Base-by-base conservation (phyloP, 345 rosid genomes). In the Cardamine chenopodiifolia region DNA sequence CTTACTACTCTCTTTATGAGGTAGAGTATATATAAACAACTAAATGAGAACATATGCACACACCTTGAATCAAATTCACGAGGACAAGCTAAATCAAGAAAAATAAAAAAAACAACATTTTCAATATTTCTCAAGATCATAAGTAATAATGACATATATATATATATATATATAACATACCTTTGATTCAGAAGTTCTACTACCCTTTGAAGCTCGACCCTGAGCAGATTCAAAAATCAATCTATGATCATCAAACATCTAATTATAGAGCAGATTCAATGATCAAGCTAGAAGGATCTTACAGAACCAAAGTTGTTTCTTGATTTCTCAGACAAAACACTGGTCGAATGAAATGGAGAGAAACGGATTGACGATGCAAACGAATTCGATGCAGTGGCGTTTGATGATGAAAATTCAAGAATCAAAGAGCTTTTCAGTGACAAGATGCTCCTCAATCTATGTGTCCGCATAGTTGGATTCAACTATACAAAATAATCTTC, bases 271-370 rank as follows among this genome's bases (percentile, higher is more conserved):
- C 4, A 37, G 52, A 68, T 68, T 56, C 40, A 69, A 69, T 28
- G 5, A 37, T 26, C 2, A 55, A 68, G 25, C 40, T 40, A 45
- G 12, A 26, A 19, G 9, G 50, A 70, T 70, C 76, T 70, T 77
- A 77, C 77, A 11, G 81, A 78, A 66, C 67, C 81, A 50, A 32
- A 71, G 3, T 32, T 9, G 5, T 23, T 72, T 29, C 31, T 65
- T 17, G 68, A 28, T 71, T 71, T 77, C 10, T 71, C 81, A 71
- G 81, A 77, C 25, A 77, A 11, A 31, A 77, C 81, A 57, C 56
- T 44, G 1, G 77, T 78, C 12, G 77, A 78, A 72, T 78, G 81
- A 72, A 78, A 72, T 42, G 64, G 69, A 40, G 64, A 57, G 44
- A 66, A 52, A 40, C 18, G 26, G 4, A 65, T 66, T 57, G 52